Percentiles rank a stretch among this genome's conserved stretches.
phyloP scores from a whole-genome alignment of 192 early-diverging fungal genomes.

The Rhizophagus prolifer region DNA sequence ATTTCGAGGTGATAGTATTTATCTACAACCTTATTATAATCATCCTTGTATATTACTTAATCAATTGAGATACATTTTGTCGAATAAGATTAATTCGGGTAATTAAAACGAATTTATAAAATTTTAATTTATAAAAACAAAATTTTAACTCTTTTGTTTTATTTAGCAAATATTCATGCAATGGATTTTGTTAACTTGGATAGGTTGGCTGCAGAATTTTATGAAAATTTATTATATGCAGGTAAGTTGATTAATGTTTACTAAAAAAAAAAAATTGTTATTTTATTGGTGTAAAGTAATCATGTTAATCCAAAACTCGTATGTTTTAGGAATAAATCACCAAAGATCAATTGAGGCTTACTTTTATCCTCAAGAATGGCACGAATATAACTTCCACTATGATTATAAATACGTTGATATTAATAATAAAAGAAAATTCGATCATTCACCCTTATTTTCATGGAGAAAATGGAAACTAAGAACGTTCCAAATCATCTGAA shows the following conservation, averaged over 20 bases:
- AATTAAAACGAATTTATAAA: neutral
- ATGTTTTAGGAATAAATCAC: neutral
- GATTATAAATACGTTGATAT: too few relatives aligned
- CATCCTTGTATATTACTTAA: neutral
- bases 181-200: neutral
- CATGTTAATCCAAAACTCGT: neutral
- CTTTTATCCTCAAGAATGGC: too few relatives aligned
- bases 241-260: neutral
- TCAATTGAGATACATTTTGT: neutral
- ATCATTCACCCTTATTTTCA: too few relatives aligned
- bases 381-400: neutral
- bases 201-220: neutral
- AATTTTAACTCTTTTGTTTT: neutral
- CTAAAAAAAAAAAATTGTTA: neutral
- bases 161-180: neutral
- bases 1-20: neutral
- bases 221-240: neutral
- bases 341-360: neutral
- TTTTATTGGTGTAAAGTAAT: too few relatives aligned
- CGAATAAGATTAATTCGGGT: neutral
- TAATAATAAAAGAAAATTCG: too few relatives aligned
- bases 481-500: too few relatives aligned
- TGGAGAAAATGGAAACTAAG: neutral
- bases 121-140: neutral
- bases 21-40: neutral